Evolutionary conservation across 2,329 filamentous ascomycete genomes (phyloP), one percentile per base, ranked within the genome.

Genomic region (Colletotrichum sp.): DNA sequence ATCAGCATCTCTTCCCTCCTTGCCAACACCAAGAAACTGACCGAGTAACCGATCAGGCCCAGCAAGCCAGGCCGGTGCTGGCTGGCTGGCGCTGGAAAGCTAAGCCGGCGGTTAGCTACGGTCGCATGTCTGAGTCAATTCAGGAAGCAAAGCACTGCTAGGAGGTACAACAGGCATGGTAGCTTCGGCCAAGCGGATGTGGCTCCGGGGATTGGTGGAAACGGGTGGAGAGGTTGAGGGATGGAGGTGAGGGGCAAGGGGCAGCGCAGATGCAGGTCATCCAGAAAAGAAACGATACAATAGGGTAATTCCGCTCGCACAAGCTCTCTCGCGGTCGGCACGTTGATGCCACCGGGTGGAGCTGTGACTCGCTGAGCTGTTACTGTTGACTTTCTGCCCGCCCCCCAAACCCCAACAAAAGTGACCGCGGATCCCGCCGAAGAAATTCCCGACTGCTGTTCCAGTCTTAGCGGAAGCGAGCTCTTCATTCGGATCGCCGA

Each of bases 191-290:
- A 66, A 54, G 55, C 47, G 62, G 63, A 74, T 71, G 38, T 58
- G 62, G 64, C 67, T 38, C 61, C 21, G 34, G 33, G 57, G 62
- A 74, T 72, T 74, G 72, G 72, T 74, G 72, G 72, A 67, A 74
- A 54, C 38, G 5, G 21, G 57, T 71, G 62, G 71, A 29, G 55
- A 66, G 72, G 68, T 73, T 66, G 62, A 58, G 43, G 24, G 55
- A 33, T 24, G 33, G 27, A 47, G 16, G 24, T 36, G 29, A 54
- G 13, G 64, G 64, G 34, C 62, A 65, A 47, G 69, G 33, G 36
- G 55, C 34, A 59, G 61, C n/a, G 61, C 12, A 61, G 24, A 24
- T 62, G 59, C 59, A 66, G 68, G 72, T 73, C 68, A 73, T 71
- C 72, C 18, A 11, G 61, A 71, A 71, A 71, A 67, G 72, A 62